Evolutionary conservation across 257 asterid genomes (phyloP), one percentile per base, ranked within the genome.

Genomic region (Scutellaria baicalensis): DNA sequence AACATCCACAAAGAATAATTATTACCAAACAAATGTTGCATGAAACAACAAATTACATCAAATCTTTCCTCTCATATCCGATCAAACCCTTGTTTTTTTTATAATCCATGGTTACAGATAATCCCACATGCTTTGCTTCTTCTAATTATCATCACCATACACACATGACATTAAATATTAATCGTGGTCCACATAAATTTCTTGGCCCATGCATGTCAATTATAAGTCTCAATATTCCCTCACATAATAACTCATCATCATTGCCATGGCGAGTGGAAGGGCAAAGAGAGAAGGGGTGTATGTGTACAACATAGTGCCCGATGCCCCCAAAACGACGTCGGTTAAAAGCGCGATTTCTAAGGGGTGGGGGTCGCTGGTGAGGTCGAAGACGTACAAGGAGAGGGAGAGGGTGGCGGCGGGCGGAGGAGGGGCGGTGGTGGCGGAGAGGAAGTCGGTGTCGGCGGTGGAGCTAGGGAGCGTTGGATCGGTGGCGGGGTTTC

Each of bases 121-220:
- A 79, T 64, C 77, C 78, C 93, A 87, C 90, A 83, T 87, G 93
- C 76, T 78, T 87, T 84, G 88, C 83, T 77, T 71, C 57, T 66
- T n/a, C 38, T 58, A 68, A 67, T 52, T 61, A 68, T 74, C 74
- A 42, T 55, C 65, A 55, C 57, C 14, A n/a, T n/a, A n/a, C n/a
- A n/a, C n/a, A n/a, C n/a, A n/a, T n/a, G n/a, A n/a, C n/a, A n/a
- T n/a, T n/a, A n/a, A n/a, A n/a, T n/a, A n/a, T n/a, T 6, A 43
- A 58, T 36, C 35, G 59, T 70, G 43, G 45, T 72, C 23, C 59
- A 4, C 51, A 39, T 55, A 23, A 1, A 23, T 27, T 27, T 27
- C 33, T 17, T 8, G 12, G 39, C 49, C 18, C 64, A 65, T 51
- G 35, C 73, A 64, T 64, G 60, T 27, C 16, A 2, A 65, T 13